A percentile compares a stretch with the other conserved stretches of the same genome.
Evolutionary conservation across 2,329 filamentous ascomycete species (phyloP).

Genomic region (Aspergillus candidus): DNA sequence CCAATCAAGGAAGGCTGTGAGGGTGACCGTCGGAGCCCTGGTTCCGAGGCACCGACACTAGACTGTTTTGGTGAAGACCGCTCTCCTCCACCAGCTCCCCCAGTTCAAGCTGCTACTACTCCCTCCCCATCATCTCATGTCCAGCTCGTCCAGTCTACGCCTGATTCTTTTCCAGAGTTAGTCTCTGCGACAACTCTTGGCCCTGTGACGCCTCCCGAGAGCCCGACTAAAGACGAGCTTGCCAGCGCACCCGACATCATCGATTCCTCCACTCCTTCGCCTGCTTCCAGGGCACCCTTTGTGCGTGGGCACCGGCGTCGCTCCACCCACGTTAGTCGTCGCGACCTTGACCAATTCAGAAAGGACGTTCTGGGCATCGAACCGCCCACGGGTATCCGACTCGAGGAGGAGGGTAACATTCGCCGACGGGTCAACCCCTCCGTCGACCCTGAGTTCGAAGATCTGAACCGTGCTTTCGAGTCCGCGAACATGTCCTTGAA

Average conservation of each 20-base stretch:
- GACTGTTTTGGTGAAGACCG: conserved; percentile 13
- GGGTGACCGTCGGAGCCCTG: conserved; percentile 10
- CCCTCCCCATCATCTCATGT: not conserved
- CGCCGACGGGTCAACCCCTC: conserved; percentile 16
- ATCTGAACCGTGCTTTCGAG: conserved; percentile 33
- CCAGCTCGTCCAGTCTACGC: not conserved
- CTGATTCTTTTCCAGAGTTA: not conserved
- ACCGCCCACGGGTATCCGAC: conserved; percentile 20
- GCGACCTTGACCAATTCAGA: conserved; percentile 35
- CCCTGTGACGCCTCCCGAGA: not conserved
- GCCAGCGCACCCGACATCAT: conserved; percentile 23
- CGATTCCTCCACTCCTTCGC: conserved; percentile 23
- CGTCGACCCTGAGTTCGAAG: conserved; percentile 26
- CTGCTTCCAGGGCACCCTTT: conserved; percentile 29
- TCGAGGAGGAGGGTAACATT: conserved; percentile 25
- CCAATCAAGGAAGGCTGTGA: conserved; percentile 7
- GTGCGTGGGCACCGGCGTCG: conserved; percentile 37
- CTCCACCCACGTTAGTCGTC: conserved; percentile 36
- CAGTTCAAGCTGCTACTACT: not conserved
- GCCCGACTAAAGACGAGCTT: conserved; percentile 3
- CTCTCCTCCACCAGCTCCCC: conserved; percentile 1
- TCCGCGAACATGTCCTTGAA: conserved; percentile 32
- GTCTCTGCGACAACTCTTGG: too few relatives aligned
- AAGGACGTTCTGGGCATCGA: conserved; percentile 31
- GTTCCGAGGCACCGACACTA: conserved; percentile 19